A percentile compares a stretch with the other conserved stretches of the same genome.
phyloP scores from a whole-genome alignment of 2,329 filamentous ascomycete genomes.

The Diplodia intermedia region DNA sequence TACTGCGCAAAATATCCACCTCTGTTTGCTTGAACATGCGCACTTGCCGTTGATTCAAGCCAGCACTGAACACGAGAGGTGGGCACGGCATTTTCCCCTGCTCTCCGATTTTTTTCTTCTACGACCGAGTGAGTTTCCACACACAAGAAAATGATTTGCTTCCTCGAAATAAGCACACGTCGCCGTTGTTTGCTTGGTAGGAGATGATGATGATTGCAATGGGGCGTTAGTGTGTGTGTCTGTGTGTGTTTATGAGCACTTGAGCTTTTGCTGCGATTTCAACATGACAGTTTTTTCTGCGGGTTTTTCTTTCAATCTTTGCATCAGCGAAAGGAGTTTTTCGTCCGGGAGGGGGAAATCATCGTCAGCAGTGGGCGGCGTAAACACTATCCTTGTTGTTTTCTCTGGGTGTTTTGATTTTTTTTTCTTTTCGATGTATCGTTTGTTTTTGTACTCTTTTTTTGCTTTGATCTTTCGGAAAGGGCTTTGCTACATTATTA shows the following conservation, averaged over 20 bases:
- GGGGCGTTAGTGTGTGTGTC: conserved; percentile 18
- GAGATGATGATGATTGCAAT: conserved; percentile 7
- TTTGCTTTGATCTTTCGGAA: neutral
- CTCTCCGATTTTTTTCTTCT: neutral
- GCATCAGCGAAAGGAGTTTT: conserved; percentile 27
- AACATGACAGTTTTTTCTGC: conserved; percentile 1
- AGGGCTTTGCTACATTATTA: no score
- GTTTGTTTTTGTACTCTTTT: neutral
- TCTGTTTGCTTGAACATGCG: neutral
- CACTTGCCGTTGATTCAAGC: neutral
- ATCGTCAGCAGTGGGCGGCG: conserved; percentile 19
- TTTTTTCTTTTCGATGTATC: neutral
- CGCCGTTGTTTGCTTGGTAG: neutral
- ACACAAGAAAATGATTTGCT: neutral
- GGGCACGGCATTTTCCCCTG: neutral
- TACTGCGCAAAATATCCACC: neutral
- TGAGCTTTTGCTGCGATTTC: conserved; percentile 1
- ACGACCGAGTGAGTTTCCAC: neutral
- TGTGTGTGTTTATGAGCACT: conserved; percentile 6
- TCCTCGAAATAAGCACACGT: neutral
- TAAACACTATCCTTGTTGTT: neutral
- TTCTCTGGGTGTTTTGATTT: no score
- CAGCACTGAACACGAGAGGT: neutral
- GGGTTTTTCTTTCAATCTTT: neutral
- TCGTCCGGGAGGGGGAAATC: neutral